Evolutionary conservation across 768 basidiomycete species (phyloP).

Genomic region (Galerina marginata): DNA sequence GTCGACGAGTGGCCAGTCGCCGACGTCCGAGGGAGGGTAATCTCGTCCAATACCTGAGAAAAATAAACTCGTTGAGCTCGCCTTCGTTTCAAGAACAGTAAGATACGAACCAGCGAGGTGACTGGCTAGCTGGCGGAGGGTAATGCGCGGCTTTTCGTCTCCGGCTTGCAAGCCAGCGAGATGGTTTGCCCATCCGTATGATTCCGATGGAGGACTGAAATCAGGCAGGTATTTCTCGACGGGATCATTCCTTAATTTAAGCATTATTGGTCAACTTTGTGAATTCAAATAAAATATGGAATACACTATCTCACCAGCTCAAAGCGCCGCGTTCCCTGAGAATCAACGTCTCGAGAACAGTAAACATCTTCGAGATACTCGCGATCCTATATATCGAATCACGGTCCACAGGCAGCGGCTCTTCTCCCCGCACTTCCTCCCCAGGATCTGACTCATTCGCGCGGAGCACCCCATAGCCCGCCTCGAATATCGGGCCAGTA

Average conservation of each 20-base stretch:
- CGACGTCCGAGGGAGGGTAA: conserved; percentile 36
- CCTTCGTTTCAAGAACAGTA: neutral
- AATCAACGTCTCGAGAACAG: conserved; percentile 52
- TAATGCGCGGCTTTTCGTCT: conserved; percentile 33
- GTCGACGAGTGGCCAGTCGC: conserved; percentile 46
- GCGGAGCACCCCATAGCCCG: conserved; percentile 44
- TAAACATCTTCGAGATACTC: conserved; percentile 57
- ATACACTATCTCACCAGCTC: conserved; percentile 34
- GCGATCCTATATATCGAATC: conserved; percentile 58
- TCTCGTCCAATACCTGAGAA: conserved; percentile 40
- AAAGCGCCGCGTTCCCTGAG: conserved; percentile 50
- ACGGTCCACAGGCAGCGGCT: conserved; percentile 33
- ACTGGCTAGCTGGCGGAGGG: conserved; percentile 46
- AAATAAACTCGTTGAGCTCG: neutral
- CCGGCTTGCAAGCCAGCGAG: conserved; percentile 23
- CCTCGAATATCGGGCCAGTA: conserved; percentile 49
- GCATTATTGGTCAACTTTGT: neutral
- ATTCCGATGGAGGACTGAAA: conserved; percentile 36
- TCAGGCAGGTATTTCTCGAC: conserved; percentile 49
- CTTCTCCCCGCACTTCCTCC: conserved; percentile 1
- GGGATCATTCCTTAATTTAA: conserved; percentile 49
- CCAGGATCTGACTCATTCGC: conserved; percentile 42
- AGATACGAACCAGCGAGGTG: conserved; percentile 39
- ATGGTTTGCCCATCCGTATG: conserved; percentile 39
- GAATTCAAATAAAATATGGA: neutral